A percentile compares a stretch with the other conserved stretches of the same genome.
phyloP scores from a whole-genome alignment of 805 yeast genomes.

The Candida methanosorbosa region DNA sequence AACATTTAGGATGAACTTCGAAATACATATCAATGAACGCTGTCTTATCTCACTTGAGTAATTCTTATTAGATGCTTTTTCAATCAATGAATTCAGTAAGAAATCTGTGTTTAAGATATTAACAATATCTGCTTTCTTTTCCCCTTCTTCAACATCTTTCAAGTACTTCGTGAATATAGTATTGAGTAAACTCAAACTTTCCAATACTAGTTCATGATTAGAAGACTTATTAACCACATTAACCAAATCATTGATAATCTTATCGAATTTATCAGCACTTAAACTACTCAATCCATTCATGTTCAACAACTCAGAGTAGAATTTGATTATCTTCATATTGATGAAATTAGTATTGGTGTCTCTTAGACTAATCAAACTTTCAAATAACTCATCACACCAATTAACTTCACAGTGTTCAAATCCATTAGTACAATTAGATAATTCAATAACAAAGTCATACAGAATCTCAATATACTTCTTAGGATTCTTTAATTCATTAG shows the following conservation, averaged over 20 bases:
- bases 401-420: conserved; percentile 5
- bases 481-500: conserved; percentile 3
- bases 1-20: conserved; percentile 9
- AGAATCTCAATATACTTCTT: conserved; percentile 11
- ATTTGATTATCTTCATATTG: conserved; percentile 25
- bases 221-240: conserved; percentile 12
- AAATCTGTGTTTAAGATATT: not conserved
- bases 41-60: conserved; percentile 24
- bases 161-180: conserved; percentile 15
- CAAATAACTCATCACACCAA: conserved; percentile 11
- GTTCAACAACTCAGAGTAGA: conserved; percentile 26
- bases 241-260: conserved; percentile 12
- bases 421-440: conserved; percentile 19
- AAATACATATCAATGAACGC: conserved; percentile 15
- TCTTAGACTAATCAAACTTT: conserved; percentile 10
- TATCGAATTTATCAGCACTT: conserved; percentile 17
- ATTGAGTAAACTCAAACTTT: conserved; percentile 15
- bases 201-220: conserved; percentile 24
- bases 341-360: conserved; percentile 17
- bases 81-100: conserved; percentile 8
- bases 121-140: conserved; percentile 2
- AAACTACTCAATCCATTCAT: conserved; percentile 23
- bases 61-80: conserved; percentile 20
- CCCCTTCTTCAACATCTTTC: conserved; percentile 2
- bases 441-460: conserved; percentile 16